phyloP scores from a whole-genome alignment of 2,329 filamentous ascomycete species.

The Botrytis aclada region DNA sequence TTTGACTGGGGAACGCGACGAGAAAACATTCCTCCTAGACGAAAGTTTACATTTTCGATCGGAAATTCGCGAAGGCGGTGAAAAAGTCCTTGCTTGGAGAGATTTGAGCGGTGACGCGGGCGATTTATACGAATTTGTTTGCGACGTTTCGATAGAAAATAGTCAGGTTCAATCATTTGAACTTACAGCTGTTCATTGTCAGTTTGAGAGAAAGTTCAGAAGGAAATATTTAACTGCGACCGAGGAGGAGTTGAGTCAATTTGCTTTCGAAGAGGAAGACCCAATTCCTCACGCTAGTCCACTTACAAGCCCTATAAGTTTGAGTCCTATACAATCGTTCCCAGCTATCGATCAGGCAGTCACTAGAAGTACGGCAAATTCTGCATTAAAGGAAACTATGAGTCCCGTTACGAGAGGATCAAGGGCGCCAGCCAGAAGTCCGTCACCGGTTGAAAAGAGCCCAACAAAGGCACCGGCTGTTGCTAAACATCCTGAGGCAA shows the following conservation, averaged over 20 bases:
- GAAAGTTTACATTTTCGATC: constrained; percentile 84
- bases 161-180: constrained; percentile 78
- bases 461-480: constrained; percentile 60
- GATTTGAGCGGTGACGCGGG: constrained; percentile 91
- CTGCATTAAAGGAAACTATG: constrained; percentile 43
- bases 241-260: constrained; percentile 75
- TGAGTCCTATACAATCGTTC: constrained; percentile 33
- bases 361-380: constrained; percentile 43
- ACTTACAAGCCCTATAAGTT: constrained; percentile 53
- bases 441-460: constrained; percentile 39
- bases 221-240: constrained; percentile 77
- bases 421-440: constrained; percentile 23
- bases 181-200: constrained; percentile 81
- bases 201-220: constrained; percentile 95
- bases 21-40: constrained; percentile 96
- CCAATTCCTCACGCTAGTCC: constrained; percentile 61
- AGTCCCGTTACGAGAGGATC: constrained; percentile 23
- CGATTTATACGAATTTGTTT: constrained; percentile 98
- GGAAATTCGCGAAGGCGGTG: constrained; percentile 73
- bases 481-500: constrained; percentile 60
- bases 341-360: constrained; percentile 23
- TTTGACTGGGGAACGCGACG: constrained; percentile 81
- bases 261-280: constrained; percentile 68
- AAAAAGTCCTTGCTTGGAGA: constrained; percentile 89
- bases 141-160: constrained; percentile 68